Evolutionary conservation across 345 rosid genomes (phyloP), one percentile per base, ranked within the genome.

Genomic region (Gynandropsis gynandra): DNA sequence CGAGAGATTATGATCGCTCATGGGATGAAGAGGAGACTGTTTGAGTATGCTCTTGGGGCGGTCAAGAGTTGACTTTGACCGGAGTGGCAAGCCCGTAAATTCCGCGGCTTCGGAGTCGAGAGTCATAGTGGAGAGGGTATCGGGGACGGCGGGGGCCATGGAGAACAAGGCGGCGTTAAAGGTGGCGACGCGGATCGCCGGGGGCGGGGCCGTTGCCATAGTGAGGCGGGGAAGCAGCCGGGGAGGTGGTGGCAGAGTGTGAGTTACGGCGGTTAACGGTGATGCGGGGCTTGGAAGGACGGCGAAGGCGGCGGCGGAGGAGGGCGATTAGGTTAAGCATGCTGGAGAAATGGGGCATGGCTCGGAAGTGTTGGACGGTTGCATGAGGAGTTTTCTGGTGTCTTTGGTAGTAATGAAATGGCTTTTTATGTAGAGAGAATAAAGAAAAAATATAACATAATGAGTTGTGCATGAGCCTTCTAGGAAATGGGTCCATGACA

Each of bases 91-190:
- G 14, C 55, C 65, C 1, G 33, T 48, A 7, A 51, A 47, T 8
- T 49, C 62, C 24, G 62, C 72, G 39, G 54, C 52, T 32, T 59
- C 77, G 36, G 9, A 37, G 31, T 64, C 72, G 5, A 64, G 47
- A 62, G 47, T 74, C n/a, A 49, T 4, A 47, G 66, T 69, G 8
- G 89, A 85, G 39, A 84, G 78, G 17, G 76, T 4, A 47, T 66
- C 67, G 8, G 89, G 87, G 39, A 84, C 79, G 17, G 76, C 95
- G 4, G 93, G 95, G 4, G 98, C 98, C 98, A 90, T 84, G 4
- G 89, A 84, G 64, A 90, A 90, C 78, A 87, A 62, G 13, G 89
- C 82, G 38, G 95, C 98, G 62, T 84, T 90, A 57, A 90, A 90
- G 42, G 82, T 87, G 9, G 95, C 98, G 8, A 87, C n/a, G 40